Conservation (phyloP, 139 green algal genomes). For the Nannochloris sp. region DNA sequence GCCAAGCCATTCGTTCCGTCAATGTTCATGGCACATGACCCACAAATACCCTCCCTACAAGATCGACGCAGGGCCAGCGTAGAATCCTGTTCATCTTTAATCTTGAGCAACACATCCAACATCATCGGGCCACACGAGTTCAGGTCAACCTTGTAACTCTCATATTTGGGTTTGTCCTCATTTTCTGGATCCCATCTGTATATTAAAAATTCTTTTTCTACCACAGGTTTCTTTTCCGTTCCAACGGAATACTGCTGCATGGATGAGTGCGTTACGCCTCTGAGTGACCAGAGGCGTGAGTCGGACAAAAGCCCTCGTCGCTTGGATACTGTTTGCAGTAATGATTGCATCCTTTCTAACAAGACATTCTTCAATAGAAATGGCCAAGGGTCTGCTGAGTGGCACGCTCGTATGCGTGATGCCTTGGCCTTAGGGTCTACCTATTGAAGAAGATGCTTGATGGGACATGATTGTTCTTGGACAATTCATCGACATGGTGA, state of each 20-base stretch:
- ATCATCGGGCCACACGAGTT: slow-evolving; percentile 95
- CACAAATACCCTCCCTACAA: slow-evolving; percentile 97
- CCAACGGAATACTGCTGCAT: not conserved
- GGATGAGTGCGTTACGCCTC: not conserved
- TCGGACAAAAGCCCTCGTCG: too few species aligned
- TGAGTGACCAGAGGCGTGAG: not conserved
- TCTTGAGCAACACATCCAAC: slow-evolving; percentile 97
- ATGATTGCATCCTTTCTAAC: too few species aligned
- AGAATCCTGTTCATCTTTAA: slow-evolving; percentile 96
- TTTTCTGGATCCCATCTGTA: slow-evolving; percentile 90
- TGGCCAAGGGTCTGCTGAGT: too few species aligned
- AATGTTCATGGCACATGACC: slow-evolving; percentile 99
- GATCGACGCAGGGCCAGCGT: slow-evolving; percentile 82
- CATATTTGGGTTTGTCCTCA: slow-evolving; percentile 69
- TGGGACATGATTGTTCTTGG: too few species aligned
- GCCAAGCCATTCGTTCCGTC: slow-evolving; percentile 92
- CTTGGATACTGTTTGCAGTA: too few species aligned
- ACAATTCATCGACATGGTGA: too few species aligned
- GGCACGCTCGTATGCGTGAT: too few species aligned
- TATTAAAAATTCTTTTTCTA: slow-evolving; percentile 79
- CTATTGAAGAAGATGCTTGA: too few species aligned
- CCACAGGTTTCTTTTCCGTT: slow-evolving; percentile 28
- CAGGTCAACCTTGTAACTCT: slow-evolving; percentile 89
- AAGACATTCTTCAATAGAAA: too few species aligned
- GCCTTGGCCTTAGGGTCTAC: too few species aligned